Conservation (phyloP, 1,284 basidiomycete species). For the Leucoagaricus sp. region DNA sequence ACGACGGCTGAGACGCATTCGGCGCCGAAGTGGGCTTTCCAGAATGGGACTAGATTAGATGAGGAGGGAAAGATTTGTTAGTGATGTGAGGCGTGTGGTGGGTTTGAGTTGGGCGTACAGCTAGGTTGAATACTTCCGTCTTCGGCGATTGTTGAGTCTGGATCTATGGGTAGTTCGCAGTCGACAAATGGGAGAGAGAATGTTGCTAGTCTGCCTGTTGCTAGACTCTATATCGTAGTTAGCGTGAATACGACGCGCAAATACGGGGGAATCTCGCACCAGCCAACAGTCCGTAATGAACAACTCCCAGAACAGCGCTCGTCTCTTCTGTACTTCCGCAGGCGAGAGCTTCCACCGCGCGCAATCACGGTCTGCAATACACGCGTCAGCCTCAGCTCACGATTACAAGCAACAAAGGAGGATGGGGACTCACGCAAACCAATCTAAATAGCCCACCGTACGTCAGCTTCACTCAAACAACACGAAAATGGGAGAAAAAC, state of each 20-base stretch:
- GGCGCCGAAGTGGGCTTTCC: conserved; percentile 73
- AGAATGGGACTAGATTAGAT: conserved; percentile 53
- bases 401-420: not conserved
- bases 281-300: conserved; percentile 72
- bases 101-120: conserved; percentile 51
- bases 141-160: conserved; percentile 51
- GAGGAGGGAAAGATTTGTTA: not conserved
- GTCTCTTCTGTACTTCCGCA: conserved; percentile 64
- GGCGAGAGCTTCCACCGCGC: conserved; percentile 62
- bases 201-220: conserved; percentile 65
- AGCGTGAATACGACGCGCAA: not conserved
- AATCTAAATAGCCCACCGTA: conserved; percentile 41
- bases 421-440: conserved; percentile 54
- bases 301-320: conserved; percentile 73
- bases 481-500: no score
- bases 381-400: conserved; percentile 12
- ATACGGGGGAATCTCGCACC: conserved; percentile 33
- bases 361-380: conserved; percentile 60
- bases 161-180: conserved; percentile 60
- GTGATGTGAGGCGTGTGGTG: not conserved
- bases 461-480: no score
- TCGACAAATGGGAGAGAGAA: conserved; percentile 69
- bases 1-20: conserved; percentile 68
- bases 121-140: conserved; percentile 54
- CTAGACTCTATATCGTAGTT: conserved; percentile 44